Percentiles rank a stretch among this genome's conserved stretches.
These are phyloP conservation scores for Puccinellia tenuiflora DNA, from an alignment of 176 grass and related monocot species.

Conservation along the genomic window DNA sequence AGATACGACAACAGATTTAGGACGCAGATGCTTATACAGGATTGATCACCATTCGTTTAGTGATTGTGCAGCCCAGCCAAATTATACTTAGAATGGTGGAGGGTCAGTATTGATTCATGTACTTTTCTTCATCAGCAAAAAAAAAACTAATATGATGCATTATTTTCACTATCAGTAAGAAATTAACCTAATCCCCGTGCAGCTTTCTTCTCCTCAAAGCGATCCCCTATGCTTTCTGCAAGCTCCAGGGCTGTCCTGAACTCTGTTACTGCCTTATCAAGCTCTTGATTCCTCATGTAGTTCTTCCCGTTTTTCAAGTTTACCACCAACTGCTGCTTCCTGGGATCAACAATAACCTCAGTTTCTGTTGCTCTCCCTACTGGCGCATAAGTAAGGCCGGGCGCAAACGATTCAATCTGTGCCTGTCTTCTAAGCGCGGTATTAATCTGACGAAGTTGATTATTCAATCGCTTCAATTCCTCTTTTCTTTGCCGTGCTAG, in stretches of 20 bases:
- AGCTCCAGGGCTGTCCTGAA: constrained; percentile 62
- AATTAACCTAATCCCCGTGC: constrained; percentile 61
- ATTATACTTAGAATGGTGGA: neutral
- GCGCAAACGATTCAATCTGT: constrained; percentile 73
- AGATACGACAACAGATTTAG: neutral
- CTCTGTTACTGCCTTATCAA: constrained; percentile 43
- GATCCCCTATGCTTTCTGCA: constrained; percentile 57
- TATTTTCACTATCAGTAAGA: neutral
- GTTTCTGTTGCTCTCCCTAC: constrained; percentile 41
- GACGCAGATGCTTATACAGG: neutral
- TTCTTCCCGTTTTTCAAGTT: constrained; percentile 57
- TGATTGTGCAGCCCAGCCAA: neutral
- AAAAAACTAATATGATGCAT: neutral
- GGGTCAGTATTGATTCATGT: neutral
- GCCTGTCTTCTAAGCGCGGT: constrained; percentile 53
- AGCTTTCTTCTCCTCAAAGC: constrained; percentile 73
- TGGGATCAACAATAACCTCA: constrained; percentile 63
- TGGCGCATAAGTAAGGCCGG: constrained; percentile 55
- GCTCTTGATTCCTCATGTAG: constrained; percentile 56
- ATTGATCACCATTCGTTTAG: neutral
- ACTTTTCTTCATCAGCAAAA: neutral
- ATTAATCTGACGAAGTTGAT: constrained; percentile 69
- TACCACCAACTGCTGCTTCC: constrained; percentile 45
- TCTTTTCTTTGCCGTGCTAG: constrained; percentile 58
- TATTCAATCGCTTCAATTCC: constrained; percentile 54